Percentiles rank a stretch among this genome's conserved stretches.
Conservation (phyloP, 1,284 basidiomycete species). For the Chondrostereum purpureum region DNA sequence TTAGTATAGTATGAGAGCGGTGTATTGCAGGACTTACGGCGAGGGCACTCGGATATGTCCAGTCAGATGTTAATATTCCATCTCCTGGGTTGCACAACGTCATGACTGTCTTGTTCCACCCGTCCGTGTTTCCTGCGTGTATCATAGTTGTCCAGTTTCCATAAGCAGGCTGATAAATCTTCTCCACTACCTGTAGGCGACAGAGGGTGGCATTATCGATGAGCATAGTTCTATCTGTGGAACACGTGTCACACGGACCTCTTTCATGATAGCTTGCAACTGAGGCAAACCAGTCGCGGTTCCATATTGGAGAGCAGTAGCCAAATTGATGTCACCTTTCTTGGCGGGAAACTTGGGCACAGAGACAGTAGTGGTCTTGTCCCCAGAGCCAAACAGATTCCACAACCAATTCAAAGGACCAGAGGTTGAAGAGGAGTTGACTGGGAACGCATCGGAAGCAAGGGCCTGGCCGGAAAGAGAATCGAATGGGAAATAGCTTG, state of each 20-base stretch:
- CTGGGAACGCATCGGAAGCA: constrained; percentile 26
- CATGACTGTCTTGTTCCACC: constrained; percentile 48
- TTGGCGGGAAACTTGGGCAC: constrained; percentile 56
- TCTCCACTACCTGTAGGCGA: constrained; percentile 33
- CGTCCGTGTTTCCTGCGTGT: constrained; percentile 76
- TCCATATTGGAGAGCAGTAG: constrained; percentile 70
- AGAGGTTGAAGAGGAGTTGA: constrained; percentile 20
- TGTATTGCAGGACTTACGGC: constrained; percentile 15
- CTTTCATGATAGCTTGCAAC: constrained; percentile 46
- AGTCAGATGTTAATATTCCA: constrained; percentile 63
- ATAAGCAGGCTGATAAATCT: constrained; percentile 66
- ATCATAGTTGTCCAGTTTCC: constrained; percentile 58
- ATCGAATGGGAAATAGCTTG: constrained; percentile 59
- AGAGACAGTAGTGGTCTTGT: constrained; percentile 43
- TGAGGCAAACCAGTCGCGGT: constrained; percentile 47
- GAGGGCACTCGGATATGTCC: constrained; percentile 60
- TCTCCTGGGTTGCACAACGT: constrained; percentile 73
- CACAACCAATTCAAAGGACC: constrained; percentile 56
- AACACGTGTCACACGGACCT: constrained; percentile 31
- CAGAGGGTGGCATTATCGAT: too few relatives aligned
- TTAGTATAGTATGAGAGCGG: not conserved
- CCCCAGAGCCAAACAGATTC: constrained; percentile 48
- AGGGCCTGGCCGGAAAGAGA: constrained; percentile 43
- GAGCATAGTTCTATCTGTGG: too few relatives aligned
- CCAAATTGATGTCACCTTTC: constrained; percentile 54